These are phyloP conservation scores for Pseudocercospora pini-densiflorae DNA, from an alignment of 2,329 filamentous ascomycete species.

Conservation along the genomic window DNA sequence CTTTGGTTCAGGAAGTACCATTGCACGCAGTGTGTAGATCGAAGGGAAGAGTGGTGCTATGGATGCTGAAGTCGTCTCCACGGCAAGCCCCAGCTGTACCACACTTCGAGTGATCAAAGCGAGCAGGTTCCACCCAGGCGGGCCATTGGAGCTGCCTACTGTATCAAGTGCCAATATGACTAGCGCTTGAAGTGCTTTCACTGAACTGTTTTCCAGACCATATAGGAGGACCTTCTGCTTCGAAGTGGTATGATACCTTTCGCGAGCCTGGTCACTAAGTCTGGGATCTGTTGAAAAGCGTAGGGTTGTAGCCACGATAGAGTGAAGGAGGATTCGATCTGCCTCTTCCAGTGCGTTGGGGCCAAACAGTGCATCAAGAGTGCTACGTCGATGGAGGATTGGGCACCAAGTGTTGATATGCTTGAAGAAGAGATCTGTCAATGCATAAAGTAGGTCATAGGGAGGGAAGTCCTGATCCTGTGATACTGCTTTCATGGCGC, in stretches of 20 bases:
- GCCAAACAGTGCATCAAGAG: constrained; percentile 78
- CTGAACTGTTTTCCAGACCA: constrained; percentile 85
- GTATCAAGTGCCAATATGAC: constrained; percentile 86
- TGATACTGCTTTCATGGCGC: constrained; percentile 34
- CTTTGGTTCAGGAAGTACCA: constrained; percentile 79
- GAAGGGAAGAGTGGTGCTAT: constrained; percentile 80
- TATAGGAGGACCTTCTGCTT: constrained; percentile 88
- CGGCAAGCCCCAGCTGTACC: constrained; percentile 82
- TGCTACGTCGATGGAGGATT: constrained; percentile 83
- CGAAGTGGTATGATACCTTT: constrained; percentile 76
- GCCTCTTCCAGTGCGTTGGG: constrained; percentile 76
- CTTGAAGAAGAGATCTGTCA: constrained; percentile 67
- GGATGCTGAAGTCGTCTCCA: constrained; percentile 78
- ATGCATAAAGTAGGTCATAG: constrained; percentile 63
- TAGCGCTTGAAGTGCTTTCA: constrained; percentile 83
- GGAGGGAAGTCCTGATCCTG: constrained; percentile 59
- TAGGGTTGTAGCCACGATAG: constrained; percentile 86
- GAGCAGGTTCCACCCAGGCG: constrained; percentile 89
- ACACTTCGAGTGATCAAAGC: constrained; percentile 87
- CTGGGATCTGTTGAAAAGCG: constrained; percentile 79
- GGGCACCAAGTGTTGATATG: constrained; percentile 75
- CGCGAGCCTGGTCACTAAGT: constrained; percentile 72
- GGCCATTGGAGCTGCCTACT: constrained; percentile 84
- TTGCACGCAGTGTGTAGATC: constrained; percentile 86
- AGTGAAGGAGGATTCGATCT: constrained; percentile 81